These are phyloP conservation scores for Hypoxylon sp. DNA, from an alignment of 2,329 filamentous ascomycete genomes.

Conservation along the genomic window DNA sequence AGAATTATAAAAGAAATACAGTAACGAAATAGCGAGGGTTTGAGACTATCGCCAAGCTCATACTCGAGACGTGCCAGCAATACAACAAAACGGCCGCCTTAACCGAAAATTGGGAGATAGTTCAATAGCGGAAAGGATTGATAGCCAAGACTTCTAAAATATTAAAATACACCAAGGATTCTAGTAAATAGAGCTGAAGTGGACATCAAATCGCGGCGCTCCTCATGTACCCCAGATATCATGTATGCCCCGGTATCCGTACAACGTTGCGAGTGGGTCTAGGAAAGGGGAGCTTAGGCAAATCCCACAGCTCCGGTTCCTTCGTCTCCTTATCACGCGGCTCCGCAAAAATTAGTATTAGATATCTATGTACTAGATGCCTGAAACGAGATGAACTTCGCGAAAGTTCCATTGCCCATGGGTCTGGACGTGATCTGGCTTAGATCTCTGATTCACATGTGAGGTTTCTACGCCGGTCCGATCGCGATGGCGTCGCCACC, in stretches of 20 bases:
- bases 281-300: not conserved
- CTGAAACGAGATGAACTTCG: not conserved
- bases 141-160: slow-evolving; percentile 6
- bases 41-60: not conserved
- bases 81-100: not conserved
- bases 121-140: not conserved
- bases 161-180: slow-evolving; percentile 2
- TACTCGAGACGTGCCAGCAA: not conserved
- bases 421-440: not conserved
- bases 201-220: not conserved
- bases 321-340: not conserved
- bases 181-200: not conserved
- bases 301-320: not conserved
- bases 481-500: not conserved
- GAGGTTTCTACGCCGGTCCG: not conserved
- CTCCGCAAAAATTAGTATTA: not conserved
- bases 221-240: slow-evolving; percentile 15
- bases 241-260: not conserved
- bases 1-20: not conserved
- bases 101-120: not conserved
- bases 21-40: not conserved
- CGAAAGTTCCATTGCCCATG: not conserved
- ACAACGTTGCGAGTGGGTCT: slow-evolving; percentile 26
- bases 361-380: not conserved
- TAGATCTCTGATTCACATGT: not conserved